Percentiles rank a stretch among this genome's conserved stretches.
Evolutionary conservation across 768 basidiomycete species (phyloP).

Genomic region (Psilocybe tampanensis): DNA sequence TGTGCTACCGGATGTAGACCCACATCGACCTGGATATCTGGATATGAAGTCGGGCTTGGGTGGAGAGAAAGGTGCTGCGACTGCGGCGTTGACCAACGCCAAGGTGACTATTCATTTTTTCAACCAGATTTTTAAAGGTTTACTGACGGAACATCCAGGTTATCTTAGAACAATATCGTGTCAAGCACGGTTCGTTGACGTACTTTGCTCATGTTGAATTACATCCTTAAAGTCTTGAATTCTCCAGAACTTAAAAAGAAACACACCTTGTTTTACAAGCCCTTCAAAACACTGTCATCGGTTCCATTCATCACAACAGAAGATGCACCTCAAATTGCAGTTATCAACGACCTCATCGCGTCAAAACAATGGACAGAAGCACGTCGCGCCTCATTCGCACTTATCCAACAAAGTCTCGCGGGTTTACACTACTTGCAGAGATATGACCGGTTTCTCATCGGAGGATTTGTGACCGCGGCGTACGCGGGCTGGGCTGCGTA

Average conservation of each 20-base stretch:
- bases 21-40: constrained; percentile 60
- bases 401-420: constrained; percentile 55
- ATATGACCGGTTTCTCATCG: constrained; percentile 78
- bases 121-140: neutral
- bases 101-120: constrained; percentile 37
- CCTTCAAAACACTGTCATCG: constrained; percentile 53
- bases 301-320: constrained; percentile 17
- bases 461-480: constrained; percentile 66
- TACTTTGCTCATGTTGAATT: neutral
- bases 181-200: constrained; percentile 68
- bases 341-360: constrained; percentile 50
- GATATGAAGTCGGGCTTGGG: constrained; percentile 38
- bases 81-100: constrained; percentile 64
- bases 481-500: constrained; percentile 82
- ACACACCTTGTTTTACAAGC: constrained; percentile 63
- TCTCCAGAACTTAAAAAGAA: constrained; percentile 58
- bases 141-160: constrained; percentile 35
- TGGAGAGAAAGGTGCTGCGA: constrained; percentile 54
- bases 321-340: constrained; percentile 33
- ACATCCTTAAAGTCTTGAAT: constrained; percentile 1
- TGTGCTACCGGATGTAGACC: constrained; percentile 75
- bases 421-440: constrained; percentile 83
- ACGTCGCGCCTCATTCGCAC: constrained; percentile 46
- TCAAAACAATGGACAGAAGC: constrained; percentile 48
- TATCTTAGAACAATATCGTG: constrained; percentile 73